Evolutionary conservation across 352 stramenopile genomes (phyloP).

Genomic region (Phytophthora pini): DNA sequence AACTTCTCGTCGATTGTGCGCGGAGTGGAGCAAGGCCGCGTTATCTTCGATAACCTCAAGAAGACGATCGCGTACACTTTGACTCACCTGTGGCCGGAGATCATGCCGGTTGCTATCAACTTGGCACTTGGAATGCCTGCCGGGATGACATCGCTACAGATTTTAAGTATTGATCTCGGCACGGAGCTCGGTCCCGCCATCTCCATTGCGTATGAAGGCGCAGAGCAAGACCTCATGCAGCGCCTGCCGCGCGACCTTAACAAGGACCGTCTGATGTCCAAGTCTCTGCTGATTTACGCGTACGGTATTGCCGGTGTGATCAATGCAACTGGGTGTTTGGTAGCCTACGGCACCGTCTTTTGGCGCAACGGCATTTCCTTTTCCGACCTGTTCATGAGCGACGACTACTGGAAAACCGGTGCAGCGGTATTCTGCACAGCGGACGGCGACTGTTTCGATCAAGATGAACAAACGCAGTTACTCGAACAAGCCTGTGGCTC

Average conservation of each 20-base stretch:
- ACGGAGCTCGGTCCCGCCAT: conserved; percentile 92
- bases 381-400: conserved; percentile 48
- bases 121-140: conserved; percentile 84
- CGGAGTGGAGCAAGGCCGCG: conserved; percentile 56
- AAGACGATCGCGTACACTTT: conserved; percentile 94
- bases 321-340: conserved; percentile 59
- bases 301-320: conserved; percentile 89
- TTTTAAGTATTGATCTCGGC: conserved; percentile 89
- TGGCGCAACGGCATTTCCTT: conserved; percentile 50
- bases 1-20: conserved; percentile 96
- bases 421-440: conserved; percentile 34
- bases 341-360: conserved; percentile 42
- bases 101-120: conserved; percentile 66
- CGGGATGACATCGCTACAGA: conserved; percentile 88
- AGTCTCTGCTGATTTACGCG: conserved; percentile 79
- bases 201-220: conserved; percentile 87
- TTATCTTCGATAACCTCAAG: conserved; percentile 92
- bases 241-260: conserved; percentile 70
- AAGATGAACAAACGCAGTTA: conserved; percentile 52
- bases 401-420: conserved; percentile 38
- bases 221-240: conserved; percentile 85
- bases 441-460: conserved; percentile 40
- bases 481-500: conserved; percentile 67
- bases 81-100: conserved; percentile 86
- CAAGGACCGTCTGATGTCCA: conserved; percentile 81